Conservation (phyloP, 202 grass and related monocot species). For the Saccharum hybrid region DNA sequence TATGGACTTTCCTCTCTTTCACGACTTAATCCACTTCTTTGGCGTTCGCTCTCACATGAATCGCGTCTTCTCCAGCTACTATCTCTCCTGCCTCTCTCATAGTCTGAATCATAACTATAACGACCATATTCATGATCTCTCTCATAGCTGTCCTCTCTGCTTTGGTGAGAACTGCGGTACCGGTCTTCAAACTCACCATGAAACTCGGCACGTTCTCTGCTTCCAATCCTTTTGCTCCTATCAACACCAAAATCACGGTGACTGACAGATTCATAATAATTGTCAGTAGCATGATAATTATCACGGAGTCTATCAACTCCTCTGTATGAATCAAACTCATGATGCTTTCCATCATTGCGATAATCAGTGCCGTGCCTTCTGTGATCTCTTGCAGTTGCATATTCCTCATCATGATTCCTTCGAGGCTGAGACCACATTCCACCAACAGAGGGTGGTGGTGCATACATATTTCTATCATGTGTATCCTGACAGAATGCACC, state of each 20-base stretch:
- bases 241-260: constrained; percentile 77
- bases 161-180: constrained; percentile 57
- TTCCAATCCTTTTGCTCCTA: constrained; percentile 77
- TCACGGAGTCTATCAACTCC: constrained; percentile 68
- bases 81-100: constrained; percentile 79
- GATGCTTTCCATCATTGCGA: constrained; percentile 54
- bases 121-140: constrained; percentile 66
- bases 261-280: constrained; percentile 65
- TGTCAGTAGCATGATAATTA: constrained; percentile 55
- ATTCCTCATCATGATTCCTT: constrained; percentile 80
- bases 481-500: constrained; percentile 58
- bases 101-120: constrained; percentile 59
- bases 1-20: constrained; percentile 77
- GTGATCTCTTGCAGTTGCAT: constrained; percentile 63
- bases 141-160: constrained; percentile 65
- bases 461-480: constrained; percentile 80
- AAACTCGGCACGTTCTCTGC: constrained; percentile 68
- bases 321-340: constrained; percentile 55
- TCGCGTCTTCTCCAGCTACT: constrained; percentile 63
- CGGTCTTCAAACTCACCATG: constrained; percentile 64
- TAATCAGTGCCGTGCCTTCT: constrained; percentile 67
- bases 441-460: constrained; percentile 55
- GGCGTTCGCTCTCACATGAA: constrained; percentile 61
- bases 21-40: constrained; percentile 66
- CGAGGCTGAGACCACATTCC: constrained; percentile 76